Evolutionary conservation across 169 alveolate species (phyloP), one percentile per base, ranked within the genome.

Genomic region (Plasmodium ovale): DNA sequence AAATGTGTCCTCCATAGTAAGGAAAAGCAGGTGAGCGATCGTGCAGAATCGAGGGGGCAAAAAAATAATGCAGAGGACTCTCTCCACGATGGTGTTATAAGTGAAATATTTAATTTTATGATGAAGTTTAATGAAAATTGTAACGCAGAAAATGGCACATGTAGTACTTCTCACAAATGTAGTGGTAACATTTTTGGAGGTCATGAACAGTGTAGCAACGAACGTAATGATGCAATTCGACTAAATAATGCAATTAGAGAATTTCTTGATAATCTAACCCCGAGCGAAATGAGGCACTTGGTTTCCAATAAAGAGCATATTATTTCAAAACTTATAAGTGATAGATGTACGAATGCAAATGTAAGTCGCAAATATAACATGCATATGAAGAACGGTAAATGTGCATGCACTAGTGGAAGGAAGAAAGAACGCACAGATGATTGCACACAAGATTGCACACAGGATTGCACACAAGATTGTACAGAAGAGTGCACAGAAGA

Each of bases 81-180:
- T 44, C 70, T 39, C 10, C 56, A 72, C 27, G 87, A 56, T 19
- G 25, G 44, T 25, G 12, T 47, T 54, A 33, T 39, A 54, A 72
- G 44, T 19, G 87, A 72, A 54, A 60, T 72, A 23, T 37, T 72
- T 27, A 72, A 72, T 33, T 53, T 35, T 33, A 72, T 72, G 70
- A n/a, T 56, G 12, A 59, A 72, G 44, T 25, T 2, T 44, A 54
- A 44, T 25, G 59, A 64, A n/a, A 33, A 64, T 1, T 35, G 54
- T 12, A 64, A 47, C 33, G 4, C 10, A 19, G 1, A 4, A 25
- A 64, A 64, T 39, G 51, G 9, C 9, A 9, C n/a, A 39, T 5
- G 51, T 39, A 39, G 51, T 9, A 39, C 5, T 39, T 6, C n/a
- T 39, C 5, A 39, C 9, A 39, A 39, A 6, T 6, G 51, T 39